A percentile compares a stretch with the other conserved stretches of the same genome.
These are phyloP conservation scores for Plasmodium gallinaceum DNA, from an alignment of 169 alveolate genomes.

Conservation along the genomic window DNA sequence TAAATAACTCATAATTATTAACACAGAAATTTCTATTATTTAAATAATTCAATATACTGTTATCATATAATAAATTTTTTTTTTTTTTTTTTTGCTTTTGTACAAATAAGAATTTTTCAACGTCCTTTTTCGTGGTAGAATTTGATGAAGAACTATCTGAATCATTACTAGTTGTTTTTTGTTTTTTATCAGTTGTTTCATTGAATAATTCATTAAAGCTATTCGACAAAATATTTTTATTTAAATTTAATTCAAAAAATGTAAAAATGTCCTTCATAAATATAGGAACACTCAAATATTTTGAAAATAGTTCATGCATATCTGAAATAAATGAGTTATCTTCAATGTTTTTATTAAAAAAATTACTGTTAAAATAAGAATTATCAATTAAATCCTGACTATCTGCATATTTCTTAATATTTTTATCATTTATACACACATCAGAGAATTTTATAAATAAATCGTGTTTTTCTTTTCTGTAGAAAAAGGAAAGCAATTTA, in stretches of 20 bases:
- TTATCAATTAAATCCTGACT: slow-evolving; percentile 48
- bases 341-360: slow-evolving; percentile 36
- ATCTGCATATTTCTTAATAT: slow-evolving; percentile 6
- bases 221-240: slow-evolving; percentile 44
- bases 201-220: slow-evolving; percentile 46
- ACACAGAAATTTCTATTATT: slow-evolving; percentile 30
- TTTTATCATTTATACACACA: slow-evolving; percentile 21
- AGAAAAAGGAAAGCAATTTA: slow-evolving; percentile 20
- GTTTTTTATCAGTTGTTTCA: slow-evolving; percentile 3
- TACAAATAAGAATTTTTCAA: slow-evolving; percentile 23
- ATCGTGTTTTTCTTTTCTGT: slow-evolving; percentile 20
- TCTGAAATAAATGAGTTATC: slow-evolving; percentile 58
- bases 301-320: slow-evolving; percentile 45
- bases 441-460: slow-evolving; percentile 33
- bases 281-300: slow-evolving; percentile 64
- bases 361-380: slow-evolving; percentile 49
- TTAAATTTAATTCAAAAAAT: slow-evolving; percentile 61
- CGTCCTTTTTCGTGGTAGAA: not conserved
- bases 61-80: slow-evolving; percentile 61
- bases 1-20: slow-evolving; percentile 48
- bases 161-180: not conserved
- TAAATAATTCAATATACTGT: slow-evolving; percentile 46
- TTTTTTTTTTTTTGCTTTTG: slow-evolving; percentile 47
- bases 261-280: slow-evolving; percentile 76
- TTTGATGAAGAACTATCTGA: not conserved